Base-by-base conservation (phyloP, 2,329 filamentous ascomycete genomes). In the Colletotrichum paranaense region DNA sequence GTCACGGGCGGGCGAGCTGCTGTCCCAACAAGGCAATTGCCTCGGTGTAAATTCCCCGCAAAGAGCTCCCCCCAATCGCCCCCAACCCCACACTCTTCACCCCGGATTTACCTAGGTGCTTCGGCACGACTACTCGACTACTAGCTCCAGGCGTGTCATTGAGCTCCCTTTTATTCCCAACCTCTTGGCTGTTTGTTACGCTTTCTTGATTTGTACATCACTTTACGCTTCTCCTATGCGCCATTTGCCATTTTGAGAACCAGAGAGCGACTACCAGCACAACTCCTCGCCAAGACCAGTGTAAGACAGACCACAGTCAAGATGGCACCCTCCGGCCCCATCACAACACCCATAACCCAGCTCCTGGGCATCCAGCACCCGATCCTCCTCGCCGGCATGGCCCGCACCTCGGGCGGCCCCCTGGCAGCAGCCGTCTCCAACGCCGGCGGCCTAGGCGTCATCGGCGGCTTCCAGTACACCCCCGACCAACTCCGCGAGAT, bases 341-440 rank as follows among this genome's bases (percentile, higher is more conserved):
- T 97, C 78, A 90, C 89, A 72, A 97, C 95, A 12, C 94, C 94
- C 2, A 89, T 97, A 49, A 95, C 93, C 76, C 87, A 87, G 67
- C 91, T 98, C 64, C 89, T 98, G 65, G 90, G 91, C 28, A 98
- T 98, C 83, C 87, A 92, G 77, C 95, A 98, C 84, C 96, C 96
- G 53, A 92, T 98, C 82, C 86, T 98, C 77, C 93, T 98, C 24
- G 96, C 96, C 42, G 96, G 96, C 78, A 98, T 98, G 96, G 95
- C 96, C 2, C 91, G 93, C 75, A 94, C 94, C 11, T 95, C 94
- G 0, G 92, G 93, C 73, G 94, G 93, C 0, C 88, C 88, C 22
- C 91, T 97, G 59, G 95, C 94, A 8, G 95, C 95, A 3, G 94
- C 95, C 6, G 94, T 97, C 49, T 97, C 93, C 80, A 97, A 97